Conservation (phyloP, 306 rosid genomes). For the Castanea crenata region DNA sequence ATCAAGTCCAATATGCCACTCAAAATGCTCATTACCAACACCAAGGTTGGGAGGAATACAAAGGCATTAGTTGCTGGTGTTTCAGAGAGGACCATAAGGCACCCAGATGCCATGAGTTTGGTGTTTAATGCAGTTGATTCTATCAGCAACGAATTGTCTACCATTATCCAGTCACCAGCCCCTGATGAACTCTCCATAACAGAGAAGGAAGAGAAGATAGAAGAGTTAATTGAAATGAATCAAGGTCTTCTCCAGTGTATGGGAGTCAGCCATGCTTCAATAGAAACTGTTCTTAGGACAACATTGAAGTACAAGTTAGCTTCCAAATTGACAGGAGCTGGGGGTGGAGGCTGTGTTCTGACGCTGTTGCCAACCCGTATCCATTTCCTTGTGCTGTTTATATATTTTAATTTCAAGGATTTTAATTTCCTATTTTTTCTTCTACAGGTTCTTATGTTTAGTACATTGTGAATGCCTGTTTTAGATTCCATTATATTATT, state of each 20-base stretch:
- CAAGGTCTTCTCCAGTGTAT: conserved; percentile 94
- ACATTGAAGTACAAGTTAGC: conserved; percentile 77
- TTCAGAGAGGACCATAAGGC: conserved; percentile 78
- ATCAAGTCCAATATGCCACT: conserved; percentile 58
- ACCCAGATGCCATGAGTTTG: conserved; percentile 71
- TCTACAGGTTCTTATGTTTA: neutral
- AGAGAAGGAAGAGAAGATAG: conserved; percentile 77
- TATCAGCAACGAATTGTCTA: conserved; percentile 71
- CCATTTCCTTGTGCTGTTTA: conserved; percentile 40
- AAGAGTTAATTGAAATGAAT: conserved; percentile 91
- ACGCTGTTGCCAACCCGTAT: conserved; percentile 90
- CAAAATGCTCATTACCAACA: conserved; percentile 95
- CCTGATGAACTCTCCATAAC: conserved; percentile 54
- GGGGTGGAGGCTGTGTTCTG: conserved; percentile 99
- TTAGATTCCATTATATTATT: neutral
- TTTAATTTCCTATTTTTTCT: conserved; percentile 5
- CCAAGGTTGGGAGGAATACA: conserved; percentile 92
- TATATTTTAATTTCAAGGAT: conserved; percentile 10
- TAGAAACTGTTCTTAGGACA: conserved; percentile 85
- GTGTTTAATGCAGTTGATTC: conserved; percentile 88
- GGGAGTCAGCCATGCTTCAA: conserved; percentile 90
- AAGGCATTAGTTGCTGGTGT: conserved; percentile 96
- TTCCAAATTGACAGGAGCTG: conserved; percentile 97
- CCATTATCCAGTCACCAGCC: conserved; percentile 61
- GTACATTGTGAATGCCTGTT: neutral